Conservation (phyloP, 2,329 filamentous ascomycete species). For the Zasmidium angulare region DNA sequence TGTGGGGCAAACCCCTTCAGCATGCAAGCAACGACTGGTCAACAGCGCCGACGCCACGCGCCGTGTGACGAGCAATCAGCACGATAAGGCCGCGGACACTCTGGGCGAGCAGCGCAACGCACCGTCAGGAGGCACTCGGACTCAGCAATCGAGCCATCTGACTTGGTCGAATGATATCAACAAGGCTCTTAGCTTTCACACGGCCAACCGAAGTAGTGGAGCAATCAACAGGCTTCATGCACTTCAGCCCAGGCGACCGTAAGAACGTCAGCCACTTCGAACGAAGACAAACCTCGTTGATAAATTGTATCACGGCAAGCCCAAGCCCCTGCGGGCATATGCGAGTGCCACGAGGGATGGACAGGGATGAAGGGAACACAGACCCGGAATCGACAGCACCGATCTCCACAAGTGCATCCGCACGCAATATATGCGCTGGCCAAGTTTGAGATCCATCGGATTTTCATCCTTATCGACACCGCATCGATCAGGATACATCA, state of each 20-base stretch:
- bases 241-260: background rate
- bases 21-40: too few relatives aligned
- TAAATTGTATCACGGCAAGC: background rate
- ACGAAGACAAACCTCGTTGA: background rate
- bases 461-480: too few relatives aligned
- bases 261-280: background rate
- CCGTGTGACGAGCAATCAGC: background rate
- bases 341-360: conserved; percentile 9
- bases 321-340: conserved; percentile 9
- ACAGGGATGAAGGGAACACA: conserved; percentile 13
- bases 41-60: too few relatives aligned
- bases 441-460: conserved; percentile 10
- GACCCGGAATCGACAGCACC: conserved; percentile 10
- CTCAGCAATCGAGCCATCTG: too few relatives aligned
- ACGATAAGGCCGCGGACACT: background rate
- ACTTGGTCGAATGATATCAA: too few relatives aligned
- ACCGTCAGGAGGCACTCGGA: too few relatives aligned
- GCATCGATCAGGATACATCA: too few relatives aligned
- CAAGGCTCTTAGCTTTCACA: too few relatives aligned
- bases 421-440: background rate
- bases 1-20: background rate
- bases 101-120: too few relatives aligned
- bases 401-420: conserved; percentile 16
- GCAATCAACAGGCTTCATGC: too few relatives aligned
- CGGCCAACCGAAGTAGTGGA: too few relatives aligned